Conservation (phyloP, 202 grass and related monocot genomes). For the Hordeum pubiflorum region DNA sequence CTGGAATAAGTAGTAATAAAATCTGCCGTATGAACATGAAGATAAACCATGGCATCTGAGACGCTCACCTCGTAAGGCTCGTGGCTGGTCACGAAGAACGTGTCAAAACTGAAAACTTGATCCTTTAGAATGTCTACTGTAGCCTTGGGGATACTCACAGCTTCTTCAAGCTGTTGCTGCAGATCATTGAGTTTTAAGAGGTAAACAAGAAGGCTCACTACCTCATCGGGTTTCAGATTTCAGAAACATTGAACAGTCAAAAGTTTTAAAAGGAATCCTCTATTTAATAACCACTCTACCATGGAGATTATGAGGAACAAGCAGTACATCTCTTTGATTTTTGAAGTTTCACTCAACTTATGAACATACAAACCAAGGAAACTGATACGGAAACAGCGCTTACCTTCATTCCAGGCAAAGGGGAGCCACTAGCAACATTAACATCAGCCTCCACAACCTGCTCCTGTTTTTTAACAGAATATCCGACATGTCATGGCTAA, state of each 20-base stretch:
- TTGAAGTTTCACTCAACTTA: not conserved
- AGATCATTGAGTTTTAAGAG: slow-evolving; percentile 26
- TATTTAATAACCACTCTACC: not conserved
- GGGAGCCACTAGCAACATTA: slow-evolving; percentile 73
- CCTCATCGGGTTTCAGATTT: not conserved
- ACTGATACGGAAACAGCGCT: not conserved
- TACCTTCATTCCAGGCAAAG: slow-evolving; percentile 96
- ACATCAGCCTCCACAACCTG: slow-evolving; percentile 36
- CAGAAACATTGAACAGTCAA: slow-evolving; percentile 10
- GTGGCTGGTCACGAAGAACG: slow-evolving; percentile 84
- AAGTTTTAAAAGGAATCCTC: not conserved
- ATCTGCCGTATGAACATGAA: not conserved
- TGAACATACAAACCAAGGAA: not conserved
- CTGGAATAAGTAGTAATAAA: not conserved
- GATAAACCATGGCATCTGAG: not conserved
- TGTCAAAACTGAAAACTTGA: slow-evolving; percentile 96
- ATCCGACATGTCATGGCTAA: slow-evolving; percentile 3
- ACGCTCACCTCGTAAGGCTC: slow-evolving; percentile 82
- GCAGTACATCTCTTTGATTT: not conserved
- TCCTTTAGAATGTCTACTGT: slow-evolving; percentile 94
- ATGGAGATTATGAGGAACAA: not conserved
- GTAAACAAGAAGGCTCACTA: not conserved
- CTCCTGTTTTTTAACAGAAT: slow-evolving; percentile 49
- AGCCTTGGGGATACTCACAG: slow-evolving; percentile 66
- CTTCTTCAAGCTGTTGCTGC: slow-evolving; percentile 89